These are phyloP conservation scores for Ceratobasidium sp. DNA, from an alignment of 1,284 basidiomycete genomes.

Conservation along the genomic window DNA sequence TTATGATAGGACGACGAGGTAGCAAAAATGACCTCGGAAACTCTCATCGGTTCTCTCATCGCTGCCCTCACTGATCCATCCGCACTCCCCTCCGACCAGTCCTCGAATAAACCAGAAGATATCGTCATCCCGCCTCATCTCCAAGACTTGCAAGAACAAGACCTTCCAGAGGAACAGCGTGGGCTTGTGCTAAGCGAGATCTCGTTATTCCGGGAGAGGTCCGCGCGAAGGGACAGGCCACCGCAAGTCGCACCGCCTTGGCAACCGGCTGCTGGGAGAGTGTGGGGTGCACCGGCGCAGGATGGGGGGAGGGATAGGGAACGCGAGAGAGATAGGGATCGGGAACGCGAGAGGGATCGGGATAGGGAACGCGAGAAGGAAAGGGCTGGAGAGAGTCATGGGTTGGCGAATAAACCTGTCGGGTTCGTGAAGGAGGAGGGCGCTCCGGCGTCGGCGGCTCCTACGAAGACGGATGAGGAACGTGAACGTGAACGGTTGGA, in stretches of 20 bases:
- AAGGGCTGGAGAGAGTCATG: slow-evolving; percentile 67
- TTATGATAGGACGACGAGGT: slow-evolving; percentile 72
- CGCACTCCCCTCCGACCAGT: slow-evolving; percentile 74
- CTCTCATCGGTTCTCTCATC: slow-evolving; percentile 56
- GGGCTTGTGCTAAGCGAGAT: slow-evolving; percentile 95
- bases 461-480: slow-evolving; percentile 85
- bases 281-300: slow-evolving; percentile 49
- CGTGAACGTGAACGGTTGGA: slow-evolving; percentile 83
- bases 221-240: slow-evolving; percentile 85
- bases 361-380: slow-evolving; percentile 84
- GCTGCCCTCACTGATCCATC: slow-evolving; percentile 55
- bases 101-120: slow-evolving; percentile 67
- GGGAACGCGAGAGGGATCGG: slow-evolving; percentile 73
- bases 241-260: slow-evolving; percentile 59
- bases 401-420: slow-evolving; percentile 77
- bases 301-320: slow-evolving; percentile 52
- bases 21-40: slow-evolving; percentile 63
- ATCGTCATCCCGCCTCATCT: slow-evolving; percentile 90
- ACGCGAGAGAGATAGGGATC: slow-evolving; percentile 78
- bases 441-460: slow-evolving; percentile 51
- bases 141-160: slow-evolving; percentile 93
- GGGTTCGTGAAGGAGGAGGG: slow-evolving; percentile 80
- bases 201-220: slow-evolving; percentile 89
- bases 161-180: slow-evolving; percentile 94
- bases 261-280: slow-evolving; percentile 51